These are phyloP conservation scores for Cladosporium austrohemisphaericum DNA, from an alignment of 2,329 filamentous ascomycete species.

Conservation along the genomic window DNA sequence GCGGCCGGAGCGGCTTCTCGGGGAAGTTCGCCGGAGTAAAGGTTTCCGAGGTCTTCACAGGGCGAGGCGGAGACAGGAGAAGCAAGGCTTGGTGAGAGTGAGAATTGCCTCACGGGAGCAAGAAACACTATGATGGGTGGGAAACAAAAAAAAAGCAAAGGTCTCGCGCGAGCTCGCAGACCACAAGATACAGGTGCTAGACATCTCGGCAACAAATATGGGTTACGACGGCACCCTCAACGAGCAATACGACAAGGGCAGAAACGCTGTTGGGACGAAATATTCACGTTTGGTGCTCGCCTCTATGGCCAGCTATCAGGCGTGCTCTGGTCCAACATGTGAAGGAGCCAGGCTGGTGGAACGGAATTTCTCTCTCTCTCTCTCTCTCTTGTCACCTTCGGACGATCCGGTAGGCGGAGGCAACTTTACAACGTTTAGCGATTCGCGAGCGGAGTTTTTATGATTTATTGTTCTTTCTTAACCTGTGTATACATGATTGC, in stretches of 20 bases:
- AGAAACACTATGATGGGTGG: not conserved
- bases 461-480: not conserved
- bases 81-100: slow-evolving; percentile 5
- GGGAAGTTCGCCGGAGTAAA: slow-evolving; percentile 6
- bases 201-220: not conserved
- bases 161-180: not conserved
- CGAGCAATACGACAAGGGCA: not conserved
- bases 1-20: slow-evolving; percentile 1
- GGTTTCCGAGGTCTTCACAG: slow-evolving; percentile 8
- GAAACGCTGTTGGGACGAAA: not conserved
- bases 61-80: not conserved
- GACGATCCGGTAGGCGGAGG: no score
- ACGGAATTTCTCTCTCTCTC: not conserved
- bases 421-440: not conserved
- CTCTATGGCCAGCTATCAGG: no score
- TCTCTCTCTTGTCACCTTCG: not conserved
- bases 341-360: no score
- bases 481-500: not conserved
- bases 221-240: slow-evolving; percentile 11
- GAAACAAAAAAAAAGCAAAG: no score
- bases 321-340: no score
- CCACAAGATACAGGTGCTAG: not conserved
- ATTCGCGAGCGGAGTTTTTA: slow-evolving; percentile 1
- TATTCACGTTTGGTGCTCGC: no score
- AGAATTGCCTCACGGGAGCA: not conserved